Evolutionary conservation across 2,329 filamentous ascomycete species (phyloP), one percentile per base, ranked within the genome.

Genomic region (Aspergillus phoenicis): DNA sequence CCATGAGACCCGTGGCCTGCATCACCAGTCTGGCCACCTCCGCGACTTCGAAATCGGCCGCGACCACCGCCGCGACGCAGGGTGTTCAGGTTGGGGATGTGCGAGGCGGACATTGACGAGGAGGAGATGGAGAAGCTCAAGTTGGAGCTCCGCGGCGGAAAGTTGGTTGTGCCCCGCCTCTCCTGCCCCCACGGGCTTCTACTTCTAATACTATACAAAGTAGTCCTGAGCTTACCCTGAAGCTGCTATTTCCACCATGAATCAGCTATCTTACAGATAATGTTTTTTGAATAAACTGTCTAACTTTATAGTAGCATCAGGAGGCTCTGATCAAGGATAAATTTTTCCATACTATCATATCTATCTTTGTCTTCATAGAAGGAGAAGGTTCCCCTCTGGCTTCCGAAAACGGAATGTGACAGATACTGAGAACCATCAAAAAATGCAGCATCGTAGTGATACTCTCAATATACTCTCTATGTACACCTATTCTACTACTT

Each of bases 51-150:
- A 10, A 80, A 74, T 20, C 81, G 75, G 22, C 82, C 81, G 57
- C 82, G 74, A 71, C 68, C 82, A 71, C 73, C 84, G 73, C 78
- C 75, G 39, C 77, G 69, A 82, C 82, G 72, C 72, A 91, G 73
- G 80, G 86, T 84, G 68, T 82, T 85, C 36, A 96, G 84, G 70
- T 96, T 94, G 2, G 93, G 92, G 49, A 97, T 96, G 24, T 88
- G 85, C 43, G 87, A 80, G 30, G 88, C 85, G 51, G 90, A 85
- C 90, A 93, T 36, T 93, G 61, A 57, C 55, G 61, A 62, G 68
- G 54, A 62, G 59, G 48, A 52, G 59, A 64, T 59, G 51, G 49
- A 22, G 56, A 62, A 65, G 62, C 62, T 57, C 41, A 33, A 15
- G 15, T 62, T 57, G 59, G 57, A 68, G 62, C 60, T 68, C 58